Conservation (phyloP, 78 protist genomes). For the Goniomonas avonlea region DNA sequence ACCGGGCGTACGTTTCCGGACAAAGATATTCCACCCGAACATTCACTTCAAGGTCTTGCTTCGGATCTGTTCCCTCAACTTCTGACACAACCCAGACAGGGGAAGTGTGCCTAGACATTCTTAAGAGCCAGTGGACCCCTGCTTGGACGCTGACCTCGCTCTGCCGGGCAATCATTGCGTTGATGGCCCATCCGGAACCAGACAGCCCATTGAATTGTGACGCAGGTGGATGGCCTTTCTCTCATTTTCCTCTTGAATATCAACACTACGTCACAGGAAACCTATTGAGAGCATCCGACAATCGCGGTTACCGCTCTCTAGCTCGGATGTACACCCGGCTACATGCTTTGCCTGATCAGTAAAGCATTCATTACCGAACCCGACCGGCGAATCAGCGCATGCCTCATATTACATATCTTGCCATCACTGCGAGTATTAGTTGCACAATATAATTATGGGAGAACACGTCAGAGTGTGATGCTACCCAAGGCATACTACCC, state of each 20-base stretch:
- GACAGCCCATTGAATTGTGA: conserved; percentile 66
- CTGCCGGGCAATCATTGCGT: conserved; percentile 66
- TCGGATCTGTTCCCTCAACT: no score
- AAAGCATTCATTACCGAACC: no score
- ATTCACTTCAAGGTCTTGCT: conserved; percentile 65
- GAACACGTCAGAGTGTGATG: no score
- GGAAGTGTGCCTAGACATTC: conserved; percentile 61
- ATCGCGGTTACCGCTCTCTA: conserved; percentile 50
- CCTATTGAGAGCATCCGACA: conserved; percentile 59
- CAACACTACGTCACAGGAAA: conserved; percentile 53
- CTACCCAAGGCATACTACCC: no score
- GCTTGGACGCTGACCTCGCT: conserved; percentile 64
- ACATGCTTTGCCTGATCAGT: no score
- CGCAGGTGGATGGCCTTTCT: conserved; percentile 22
- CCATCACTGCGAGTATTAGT: no score
- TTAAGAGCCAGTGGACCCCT: conserved; percentile 71
- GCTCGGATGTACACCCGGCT: conserved; percentile 62
- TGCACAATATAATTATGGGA: no score
- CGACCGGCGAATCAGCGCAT: no score
- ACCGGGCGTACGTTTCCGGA: conserved; percentile 55
- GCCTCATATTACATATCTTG: no score
- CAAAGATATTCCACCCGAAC: conserved; percentile 79
- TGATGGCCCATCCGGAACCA: conserved; percentile 53
- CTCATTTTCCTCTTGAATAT: not conserved
- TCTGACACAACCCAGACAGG: no score